These are phyloP conservation scores for Gnomoniopsis sp. DNA, from an alignment of 2,329 filamentous ascomycete genomes.

Conservation along the genomic window DNA sequence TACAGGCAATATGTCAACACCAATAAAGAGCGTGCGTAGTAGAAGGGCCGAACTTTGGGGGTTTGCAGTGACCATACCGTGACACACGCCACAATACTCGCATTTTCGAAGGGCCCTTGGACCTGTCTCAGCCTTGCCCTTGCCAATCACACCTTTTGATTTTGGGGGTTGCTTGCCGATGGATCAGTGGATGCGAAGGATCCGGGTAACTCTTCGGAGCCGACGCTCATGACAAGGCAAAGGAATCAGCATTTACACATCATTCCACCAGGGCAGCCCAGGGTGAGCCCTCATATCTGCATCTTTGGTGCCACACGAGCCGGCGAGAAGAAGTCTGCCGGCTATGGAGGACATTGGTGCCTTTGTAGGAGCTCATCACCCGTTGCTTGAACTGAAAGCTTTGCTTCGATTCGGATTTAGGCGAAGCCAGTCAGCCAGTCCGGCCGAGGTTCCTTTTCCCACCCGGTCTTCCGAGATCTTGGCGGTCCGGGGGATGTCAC, in stretches of 20 bases:
- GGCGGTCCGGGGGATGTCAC: background rate
- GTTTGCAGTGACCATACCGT: background rate
- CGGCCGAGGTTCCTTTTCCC: background rate
- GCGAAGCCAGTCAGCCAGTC: background rate
- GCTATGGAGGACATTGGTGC: no score
- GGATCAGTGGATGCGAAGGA: background rate
- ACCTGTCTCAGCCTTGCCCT: background rate
- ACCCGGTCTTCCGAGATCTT: background rate
- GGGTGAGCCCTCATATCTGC: background rate
- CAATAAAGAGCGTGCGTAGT: no score
- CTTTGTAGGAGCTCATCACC: no score
- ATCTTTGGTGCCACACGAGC: background rate
- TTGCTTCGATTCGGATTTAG: background rate
- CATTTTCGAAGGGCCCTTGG: background rate
- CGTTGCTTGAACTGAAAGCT: background rate
- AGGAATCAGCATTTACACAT: slow-evolving; percentile 1
- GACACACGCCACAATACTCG: background rate
- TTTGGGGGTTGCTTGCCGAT: background rate
- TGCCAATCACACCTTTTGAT: background rate
- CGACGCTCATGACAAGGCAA: background rate
- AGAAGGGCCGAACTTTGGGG: no score
- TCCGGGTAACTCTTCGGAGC: slow-evolving; percentile 8
- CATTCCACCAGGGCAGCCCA: background rate
- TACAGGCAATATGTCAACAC: no score
- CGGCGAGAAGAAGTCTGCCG: background rate